Base-by-base conservation (phyloP, 2,329 filamentous ascomycete genomes). In the Pseudocercospora fijiensis region DNA sequence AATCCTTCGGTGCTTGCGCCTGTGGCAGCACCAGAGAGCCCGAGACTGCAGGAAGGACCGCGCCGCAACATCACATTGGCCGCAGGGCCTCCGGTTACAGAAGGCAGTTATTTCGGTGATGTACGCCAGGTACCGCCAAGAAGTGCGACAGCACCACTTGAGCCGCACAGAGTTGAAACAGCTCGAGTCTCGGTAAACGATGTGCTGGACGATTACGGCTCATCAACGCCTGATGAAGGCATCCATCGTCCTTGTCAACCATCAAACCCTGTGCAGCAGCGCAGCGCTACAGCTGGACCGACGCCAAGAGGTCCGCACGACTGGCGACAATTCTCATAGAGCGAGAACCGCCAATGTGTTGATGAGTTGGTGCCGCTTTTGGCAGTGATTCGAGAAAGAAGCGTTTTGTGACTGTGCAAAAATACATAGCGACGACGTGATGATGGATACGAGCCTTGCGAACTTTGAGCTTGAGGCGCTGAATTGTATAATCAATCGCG, bases 121-220 rank as follows among this genome's bases (percentile, higher is more conserved):
- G 55, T 56, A 1, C 61, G 61, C 27, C 57, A 61, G 43, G 58
- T 58, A n/a, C 61, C 61, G 26, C 58, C 59, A 49, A 62, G 64
- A n/a, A 64, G 61, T 33, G 61, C 61, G 5, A 63, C 58, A 4
- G 56, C 58, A 13, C 61, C 61, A 27, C 53, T 65, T 2, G 53
- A 57, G 26, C 57, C 63, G 47, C 57, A 60, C 1, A 41, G 60
- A 16, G 52, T 58, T 11, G 60, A 60, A 51, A 51, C 61, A 33
- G 56, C 60, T 13, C 64, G 57, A 28, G 28, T 47, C 3, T 58
- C 24, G 61, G 71, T 60, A 10, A 67, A 55, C 16, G 69, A 72
- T 24, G 69, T 71, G 20, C 61, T 72, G 2, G 66, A 70, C 41
- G 66, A 66, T n/a, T 71, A 72, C 56, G 65, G 67, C 22, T 22